Base-by-base conservation (phyloP, 345 rosid genomes). In the Camelina neglecta region DNA sequence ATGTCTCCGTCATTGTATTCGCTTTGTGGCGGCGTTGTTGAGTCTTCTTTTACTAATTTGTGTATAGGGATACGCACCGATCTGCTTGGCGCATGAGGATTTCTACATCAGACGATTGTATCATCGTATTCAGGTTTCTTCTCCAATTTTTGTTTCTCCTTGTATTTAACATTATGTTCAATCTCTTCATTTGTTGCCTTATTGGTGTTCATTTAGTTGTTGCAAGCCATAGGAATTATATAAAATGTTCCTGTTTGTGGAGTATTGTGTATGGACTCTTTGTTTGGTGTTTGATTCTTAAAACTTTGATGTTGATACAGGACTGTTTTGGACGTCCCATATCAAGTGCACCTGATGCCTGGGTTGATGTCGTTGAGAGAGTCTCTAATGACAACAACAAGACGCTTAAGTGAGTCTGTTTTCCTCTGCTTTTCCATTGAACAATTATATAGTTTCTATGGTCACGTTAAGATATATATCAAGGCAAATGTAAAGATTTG, bases 311-410 rank as follows among this genome's bases (percentile, higher is more conserved):
- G 35, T 41, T 54, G 1, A 2, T 54, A 1, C 7, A 93, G 97
- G 98, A 89, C 60, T 93, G 98, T 81, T 93, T 91, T 73, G 92
- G 89, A 63, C 85, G 96, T 41, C 97, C 98, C 0, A 89, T 93
- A 23, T 74, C 93, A 1, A 91, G 98, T 80, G 92, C 93, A 26
- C 98, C 97, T 51, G 97, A 88, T 87, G 90, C 96, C 26, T 91
- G 96, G 97, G 71, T 91, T 79, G 92, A 93, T 79, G 80, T 93
- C 20, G 90, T 91, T 15, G 96, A 93, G 73, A 89, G 97, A 64
- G 82, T 62, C 78, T 93, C 98, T 55, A 84, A 87, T 39, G 96
- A 93, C 83, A 83, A 82, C 63, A 91, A 91, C 79, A 91, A 91
- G 86, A 91, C 96, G 48, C 74, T 93, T 9, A 93, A 73, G 98